phyloP scores from a whole-genome alignment of 805 yeast species.

The Monosporozyma siamensis region DNA sequence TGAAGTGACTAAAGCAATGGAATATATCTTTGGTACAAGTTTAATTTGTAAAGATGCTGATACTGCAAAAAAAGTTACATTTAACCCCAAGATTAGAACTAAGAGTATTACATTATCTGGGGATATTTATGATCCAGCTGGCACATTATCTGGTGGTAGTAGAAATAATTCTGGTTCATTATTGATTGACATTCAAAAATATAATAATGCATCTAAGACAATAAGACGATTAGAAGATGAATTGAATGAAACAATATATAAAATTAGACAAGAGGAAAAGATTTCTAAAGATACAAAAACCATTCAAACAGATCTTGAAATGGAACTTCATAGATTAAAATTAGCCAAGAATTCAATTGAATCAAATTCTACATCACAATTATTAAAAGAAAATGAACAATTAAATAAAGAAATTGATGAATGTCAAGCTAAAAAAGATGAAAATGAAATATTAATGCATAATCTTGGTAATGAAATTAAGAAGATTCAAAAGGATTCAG shows the following conservation, averaged over 20 bases:
- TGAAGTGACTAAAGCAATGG: constrained; percentile 74
- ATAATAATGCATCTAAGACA: constrained; percentile 38
- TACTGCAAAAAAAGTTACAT: constrained; percentile 82
- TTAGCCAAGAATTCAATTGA: constrained; percentile 46
- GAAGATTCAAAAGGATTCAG: constrained; percentile 62
- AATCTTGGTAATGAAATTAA: constrained; percentile 4
- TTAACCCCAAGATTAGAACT: constrained; percentile 68
- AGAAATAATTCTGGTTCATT: constrained; percentile 50
- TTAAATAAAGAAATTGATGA: constrained; percentile 33
- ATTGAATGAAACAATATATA: constrained; percentile 32
- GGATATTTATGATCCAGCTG: constrained; percentile 92
- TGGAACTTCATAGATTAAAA: constrained; percentile 51
- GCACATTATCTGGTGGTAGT: constrained; percentile 93
- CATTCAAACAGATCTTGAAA: constrained; percentile 48
- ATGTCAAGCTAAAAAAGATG: constrained; percentile 27
- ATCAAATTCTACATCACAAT: constrained; percentile 45
- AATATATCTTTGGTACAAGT: constrained; percentile 84
- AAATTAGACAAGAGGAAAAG: constrained; percentile 35
- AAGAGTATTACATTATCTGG: constrained; percentile 88
- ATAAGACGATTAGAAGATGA: constrained; percentile 36
- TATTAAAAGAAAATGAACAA: constrained; percentile 42
- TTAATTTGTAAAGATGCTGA: constrained; percentile 80
- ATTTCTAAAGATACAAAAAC: constrained; percentile 42
- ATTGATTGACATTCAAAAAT: constrained; percentile 56
- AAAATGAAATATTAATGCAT: constrained; percentile 1